Evolutionary conservation across 257 asterid genomes (phyloP), one percentile per base, ranked within the genome.

Genomic region (Ligustrum vulgare): DNA sequence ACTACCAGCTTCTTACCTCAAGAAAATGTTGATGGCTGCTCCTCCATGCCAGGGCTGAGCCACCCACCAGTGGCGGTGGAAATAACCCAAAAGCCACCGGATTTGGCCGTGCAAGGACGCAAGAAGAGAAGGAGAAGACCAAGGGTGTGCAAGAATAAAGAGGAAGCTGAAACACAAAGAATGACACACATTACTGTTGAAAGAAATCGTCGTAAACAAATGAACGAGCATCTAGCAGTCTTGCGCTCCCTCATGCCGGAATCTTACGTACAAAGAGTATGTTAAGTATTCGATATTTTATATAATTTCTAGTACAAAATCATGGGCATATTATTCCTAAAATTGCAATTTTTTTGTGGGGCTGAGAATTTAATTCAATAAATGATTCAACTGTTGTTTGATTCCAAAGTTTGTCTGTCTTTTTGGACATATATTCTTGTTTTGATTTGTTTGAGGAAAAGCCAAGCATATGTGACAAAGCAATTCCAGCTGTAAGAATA

Each of bases 151-250:
- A 92, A 91, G 85, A 94, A 92, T 73, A 88, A 89, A 49, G 98
- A 92, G 69, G 99, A 92, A 58, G 98, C 98, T 3, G 99, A 94
- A 78, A 87, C 80, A 3, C 99, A 94, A 68, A 87, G 99, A 85
- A 94, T 92, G 98, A 92, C 99, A 9, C 99, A 94, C 97, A 94
- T 92, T 89, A 91, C 97, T 5, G 97, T 94, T 1, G 99, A 94
- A 49, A 88, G 99, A 78, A 94, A 94, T 73, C 86, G 99, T 3
- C 85, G 99, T 25, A 94, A 91, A 71, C 96, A 86, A 75, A 94
- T 94, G 99, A 94, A 94, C 58, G 98, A 94, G 74, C 98, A 94
- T 77, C 86, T 94, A 7, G 92, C 97, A 0, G 97, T 94, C 32
- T 72, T 94, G 62, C 94, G 98, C 77, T 88, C 97, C 28, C 96